A percentile compares a stretch with the other conserved stretches of the same genome.
Conservation (phyloP, 371 early-diverging fungal species). For the Lichtheimia hyalospora region DNA sequence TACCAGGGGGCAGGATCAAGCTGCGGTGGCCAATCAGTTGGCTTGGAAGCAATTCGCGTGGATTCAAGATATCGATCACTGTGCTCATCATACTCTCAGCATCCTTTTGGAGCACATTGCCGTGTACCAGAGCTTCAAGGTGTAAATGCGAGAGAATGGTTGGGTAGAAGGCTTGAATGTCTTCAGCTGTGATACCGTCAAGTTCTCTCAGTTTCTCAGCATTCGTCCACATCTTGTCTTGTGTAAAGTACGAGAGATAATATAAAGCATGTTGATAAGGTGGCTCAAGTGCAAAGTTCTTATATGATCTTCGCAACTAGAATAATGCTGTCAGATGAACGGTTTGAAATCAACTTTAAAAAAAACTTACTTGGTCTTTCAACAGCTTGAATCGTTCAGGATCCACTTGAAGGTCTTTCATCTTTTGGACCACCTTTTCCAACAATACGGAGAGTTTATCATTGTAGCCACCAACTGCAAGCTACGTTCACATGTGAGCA, state of each 20-base stretch:
- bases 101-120: conserved; percentile 72
- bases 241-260: conserved; percentile 73
- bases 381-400: conserved; percentile 72
- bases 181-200: conserved; percentile 63
- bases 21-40: conserved; percentile 63
- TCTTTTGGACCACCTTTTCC: conserved; percentile 66
- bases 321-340: not conserved
- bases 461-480: conserved; percentile 80
- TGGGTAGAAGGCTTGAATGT: conserved; percentile 75
- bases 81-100: conserved; percentile 62
- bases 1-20: conserved; percentile 62
- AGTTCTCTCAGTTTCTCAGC: conserved; percentile 70
- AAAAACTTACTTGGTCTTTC: conserved; percentile 56
- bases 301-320: conserved; percentile 63
- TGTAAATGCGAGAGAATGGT: conserved; percentile 67
- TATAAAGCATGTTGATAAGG: conserved; percentile 81
- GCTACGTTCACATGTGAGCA: conserved; percentile 8
- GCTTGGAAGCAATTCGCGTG: conserved; percentile 63
- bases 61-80: conserved; percentile 51
- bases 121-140: conserved; percentile 81
- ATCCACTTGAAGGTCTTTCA: conserved; percentile 65
- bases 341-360: too few species aligned
- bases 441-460: conserved; percentile 79
- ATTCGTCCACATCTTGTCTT: conserved; percentile 81
- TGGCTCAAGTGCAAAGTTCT: conserved; percentile 70